These are phyloP conservation scores for Fusarium zealandicum DNA, from an alignment of 2,329 filamentous ascomycete species.

Conservation along the genomic window DNA sequence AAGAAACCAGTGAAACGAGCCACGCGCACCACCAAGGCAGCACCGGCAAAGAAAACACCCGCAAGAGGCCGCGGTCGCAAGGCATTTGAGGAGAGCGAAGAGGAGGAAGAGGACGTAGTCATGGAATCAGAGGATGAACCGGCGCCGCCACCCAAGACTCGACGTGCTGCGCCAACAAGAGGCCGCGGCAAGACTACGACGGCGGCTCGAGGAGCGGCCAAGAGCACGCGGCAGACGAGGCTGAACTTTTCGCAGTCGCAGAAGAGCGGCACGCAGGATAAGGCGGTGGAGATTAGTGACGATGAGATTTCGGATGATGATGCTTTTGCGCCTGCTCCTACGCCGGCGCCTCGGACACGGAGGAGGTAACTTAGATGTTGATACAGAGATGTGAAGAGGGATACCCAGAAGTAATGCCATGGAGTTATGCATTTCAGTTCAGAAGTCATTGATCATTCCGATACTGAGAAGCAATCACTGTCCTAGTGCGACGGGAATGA, in stretches of 20 bases:
- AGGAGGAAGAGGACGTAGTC: conserved; percentile 60
- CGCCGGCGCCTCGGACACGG: conserved; percentile 44
- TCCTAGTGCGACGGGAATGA: no score
- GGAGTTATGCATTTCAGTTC: no score
- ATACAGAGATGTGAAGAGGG: background rate
- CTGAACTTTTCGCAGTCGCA: conserved; percentile 47
- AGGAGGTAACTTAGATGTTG: conserved; percentile 39
- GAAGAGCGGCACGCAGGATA: conserved; percentile 53
- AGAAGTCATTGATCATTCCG: no score
- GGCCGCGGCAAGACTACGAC: conserved; percentile 19
- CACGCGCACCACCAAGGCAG: conserved; percentile 50
- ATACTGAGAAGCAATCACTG: no score
- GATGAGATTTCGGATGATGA: conserved; percentile 71
- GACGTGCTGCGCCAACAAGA: conserved; percentile 35
- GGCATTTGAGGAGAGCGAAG: conserved; percentile 43
- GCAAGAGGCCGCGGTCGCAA: conserved; percentile 51
- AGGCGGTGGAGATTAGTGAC: conserved; percentile 67
- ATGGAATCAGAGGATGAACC: conserved; percentile 62
- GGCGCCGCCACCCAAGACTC: conserved; percentile 44
- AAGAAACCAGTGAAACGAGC: conserved; percentile 45
- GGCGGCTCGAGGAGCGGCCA: conserved; percentile 27
- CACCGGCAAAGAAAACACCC: conserved; percentile 56
- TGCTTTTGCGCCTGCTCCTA: conserved; percentile 62
- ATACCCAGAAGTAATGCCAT: conserved; percentile 14
- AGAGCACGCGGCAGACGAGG: conserved; percentile 44